Conservation (phyloP, 208 protist species). For the Leishmania aethiopica region DNA sequence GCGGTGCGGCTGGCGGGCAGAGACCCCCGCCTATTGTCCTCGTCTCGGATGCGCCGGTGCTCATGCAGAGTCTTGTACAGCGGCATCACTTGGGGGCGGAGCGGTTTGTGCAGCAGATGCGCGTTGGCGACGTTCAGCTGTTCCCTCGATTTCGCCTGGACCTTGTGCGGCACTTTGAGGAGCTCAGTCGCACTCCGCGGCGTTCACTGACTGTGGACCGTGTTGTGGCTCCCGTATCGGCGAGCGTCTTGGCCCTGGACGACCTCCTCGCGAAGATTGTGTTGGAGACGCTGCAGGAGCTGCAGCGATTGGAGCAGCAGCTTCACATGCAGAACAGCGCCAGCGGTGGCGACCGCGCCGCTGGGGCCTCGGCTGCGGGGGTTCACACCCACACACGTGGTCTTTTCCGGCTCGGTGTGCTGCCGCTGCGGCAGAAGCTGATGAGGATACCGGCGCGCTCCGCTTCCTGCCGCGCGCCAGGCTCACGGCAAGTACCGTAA, state of each 20-base stretch:
- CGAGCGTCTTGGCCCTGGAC: slow-evolving; percentile 43
- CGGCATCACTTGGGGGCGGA: slow-evolving; percentile 63
- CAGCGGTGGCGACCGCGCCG: background rate
- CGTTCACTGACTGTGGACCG: slow-evolving; percentile 64
- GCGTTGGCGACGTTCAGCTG: slow-evolving; percentile 76
- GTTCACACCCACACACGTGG: background rate
- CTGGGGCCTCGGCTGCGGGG: background rate
- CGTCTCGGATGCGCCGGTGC: slow-evolving; percentile 61
- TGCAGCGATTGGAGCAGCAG: slow-evolving; percentile 46
- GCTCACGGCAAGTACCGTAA: slow-evolving; percentile 14
- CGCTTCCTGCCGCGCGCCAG: slow-evolving; percentile 39
- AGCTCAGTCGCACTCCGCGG: slow-evolving; percentile 25
- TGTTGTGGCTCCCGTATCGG: slow-evolving; percentile 42
- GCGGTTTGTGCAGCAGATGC: slow-evolving; percentile 66
- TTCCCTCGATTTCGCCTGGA: slow-evolving; percentile 85
- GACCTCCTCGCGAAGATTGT: slow-evolving; percentile 63
- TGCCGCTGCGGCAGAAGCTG: slow-evolving; percentile 5
- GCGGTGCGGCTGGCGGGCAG: slow-evolving; percentile 8
- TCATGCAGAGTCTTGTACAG: slow-evolving; percentile 68
- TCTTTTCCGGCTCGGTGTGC: slow-evolving; percentile 1
- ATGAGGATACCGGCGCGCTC: slow-evolving; percentile 24
- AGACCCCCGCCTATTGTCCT: slow-evolving; percentile 37
- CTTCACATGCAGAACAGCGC: slow-evolving; percentile 2
- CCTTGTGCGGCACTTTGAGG: slow-evolving; percentile 79
- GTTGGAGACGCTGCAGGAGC: slow-evolving; percentile 64